Evolutionary conservation across 2,329 filamentous ascomycete species (phyloP).

Genomic region (Cladosporium sp.): DNA sequence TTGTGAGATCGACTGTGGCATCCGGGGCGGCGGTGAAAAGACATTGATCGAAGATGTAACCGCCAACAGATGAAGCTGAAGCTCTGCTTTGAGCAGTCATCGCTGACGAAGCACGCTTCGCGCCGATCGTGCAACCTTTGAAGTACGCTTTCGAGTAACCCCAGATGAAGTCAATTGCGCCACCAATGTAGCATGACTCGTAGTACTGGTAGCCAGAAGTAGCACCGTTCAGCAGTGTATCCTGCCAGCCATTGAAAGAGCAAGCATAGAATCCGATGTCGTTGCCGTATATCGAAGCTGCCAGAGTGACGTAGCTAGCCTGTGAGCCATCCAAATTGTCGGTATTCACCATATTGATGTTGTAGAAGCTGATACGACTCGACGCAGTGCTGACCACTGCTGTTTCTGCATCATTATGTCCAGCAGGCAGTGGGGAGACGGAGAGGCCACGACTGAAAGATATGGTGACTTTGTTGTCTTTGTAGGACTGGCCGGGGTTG

Average conservation of each 20-base stretch:
- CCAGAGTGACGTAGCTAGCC: slow-evolving; percentile 37
- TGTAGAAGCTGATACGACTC: slow-evolving; percentile 36
- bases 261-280: slow-evolving; percentile 38
- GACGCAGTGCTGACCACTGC: slow-evolving; percentile 49
- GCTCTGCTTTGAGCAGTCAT: slow-evolving; percentile 43
- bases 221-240: slow-evolving; percentile 34
- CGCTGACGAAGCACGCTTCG: slow-evolving; percentile 37
- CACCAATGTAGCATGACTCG: slow-evolving; percentile 39
- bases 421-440: slow-evolving; percentile 42
- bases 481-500: slow-evolving; percentile 37
- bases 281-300: slow-evolving; percentile 35
- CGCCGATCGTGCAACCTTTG: slow-evolving; percentile 40
- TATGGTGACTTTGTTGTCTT: slow-evolving; percentile 41
- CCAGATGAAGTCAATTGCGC: slow-evolving; percentile 47
- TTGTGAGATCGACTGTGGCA: slow-evolving; percentile 37
- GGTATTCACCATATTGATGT: slow-evolving; percentile 38
- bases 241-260: slow-evolving; percentile 34
- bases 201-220: slow-evolving; percentile 44
- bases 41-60: slow-evolving; percentile 41
- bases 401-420: slow-evolving; percentile 44
- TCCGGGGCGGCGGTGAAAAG: slow-evolving; percentile 32
- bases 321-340: slow-evolving; percentile 33
- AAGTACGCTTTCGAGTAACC: slow-evolving; percentile 49
- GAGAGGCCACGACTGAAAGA: slow-evolving; percentile 33
- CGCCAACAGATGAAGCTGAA: slow-evolving; percentile 37